These are phyloP conservation scores for Entonaema liquescens DNA, from an alignment of 495 filamentous ascomycete species.

Conservation along the genomic window DNA sequence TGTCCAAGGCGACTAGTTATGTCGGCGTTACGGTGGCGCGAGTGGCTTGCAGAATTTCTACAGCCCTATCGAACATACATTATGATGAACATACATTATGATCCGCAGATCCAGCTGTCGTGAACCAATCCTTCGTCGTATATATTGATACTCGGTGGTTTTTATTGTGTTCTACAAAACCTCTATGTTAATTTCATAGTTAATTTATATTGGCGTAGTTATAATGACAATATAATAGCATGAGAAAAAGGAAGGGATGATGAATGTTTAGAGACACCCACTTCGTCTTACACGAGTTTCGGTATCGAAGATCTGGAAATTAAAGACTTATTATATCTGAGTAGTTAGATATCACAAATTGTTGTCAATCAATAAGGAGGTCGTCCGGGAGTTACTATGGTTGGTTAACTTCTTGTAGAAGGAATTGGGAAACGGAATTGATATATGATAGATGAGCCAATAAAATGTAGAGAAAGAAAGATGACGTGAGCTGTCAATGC, in stretches of 20 bases:
- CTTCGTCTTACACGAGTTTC: no score
- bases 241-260: neutral
- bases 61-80: neutral
- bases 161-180: neutral
- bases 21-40: neutral
- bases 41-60: slow-evolving; percentile 1
- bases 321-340: neutral
- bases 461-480: neutral
- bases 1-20: neutral
- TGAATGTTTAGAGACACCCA: neutral
- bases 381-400: no score
- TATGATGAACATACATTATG: neutral
- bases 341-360: no score
- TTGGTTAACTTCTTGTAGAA: no score
- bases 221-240: neutral
- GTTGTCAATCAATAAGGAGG: neutral
- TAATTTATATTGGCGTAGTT: neutral
- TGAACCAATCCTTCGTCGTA: neutral
- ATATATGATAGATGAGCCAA: neutral
- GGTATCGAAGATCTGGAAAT: no score
- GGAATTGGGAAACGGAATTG: neutral
- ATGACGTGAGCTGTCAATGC: slow-evolving; percentile 10
- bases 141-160: neutral
- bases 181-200: no score
- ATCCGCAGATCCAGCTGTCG: neutral